Evolutionary conservation across 192 early-diverging fungal genomes (phyloP).

Genomic region (Umbelopsis isabellina): DNA sequence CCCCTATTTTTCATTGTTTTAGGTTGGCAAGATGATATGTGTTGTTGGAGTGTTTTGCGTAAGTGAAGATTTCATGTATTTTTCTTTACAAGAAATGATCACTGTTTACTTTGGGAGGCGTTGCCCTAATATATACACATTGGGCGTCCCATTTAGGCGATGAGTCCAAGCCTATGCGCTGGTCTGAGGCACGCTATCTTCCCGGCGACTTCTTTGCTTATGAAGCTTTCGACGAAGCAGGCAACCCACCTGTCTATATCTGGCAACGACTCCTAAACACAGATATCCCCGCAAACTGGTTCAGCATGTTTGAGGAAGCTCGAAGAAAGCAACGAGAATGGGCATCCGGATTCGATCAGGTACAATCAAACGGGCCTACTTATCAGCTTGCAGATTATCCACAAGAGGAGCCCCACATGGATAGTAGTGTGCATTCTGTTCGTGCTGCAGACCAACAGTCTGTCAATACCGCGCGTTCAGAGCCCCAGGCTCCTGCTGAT

Average conservation of each 20-base stretch:
- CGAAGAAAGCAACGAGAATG: conserved; percentile 35
- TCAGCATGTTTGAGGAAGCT: conserved; percentile 42
- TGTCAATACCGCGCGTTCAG: no score
- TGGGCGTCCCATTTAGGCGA: conserved; percentile 18
- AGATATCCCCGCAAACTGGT: conserved; percentile 38
- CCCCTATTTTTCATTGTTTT: background rate
- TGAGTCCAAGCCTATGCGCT: conserved; percentile 39
- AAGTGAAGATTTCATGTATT: conserved; percentile 9
- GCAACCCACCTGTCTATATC: conserved; percentile 43
- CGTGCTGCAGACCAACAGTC: background rate
- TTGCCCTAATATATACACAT: background rate
- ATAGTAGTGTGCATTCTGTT: background rate
- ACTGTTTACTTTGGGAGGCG: background rate
- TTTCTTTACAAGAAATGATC: background rate
- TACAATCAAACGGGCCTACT: conserved; percentile 3
- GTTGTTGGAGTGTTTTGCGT: conserved; percentile 43
- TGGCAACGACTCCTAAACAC: conserved; percentile 37
- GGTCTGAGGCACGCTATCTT: conserved; percentile 45
- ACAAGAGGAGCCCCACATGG: background rate
- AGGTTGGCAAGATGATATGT: conserved; percentile 49
- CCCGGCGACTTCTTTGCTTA: conserved; percentile 41
- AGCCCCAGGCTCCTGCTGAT: background rate
- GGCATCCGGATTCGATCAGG: conserved; percentile 19
- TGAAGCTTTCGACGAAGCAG: conserved; percentile 40
- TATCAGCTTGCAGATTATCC: conserved; percentile 12